phyloP scores from a whole-genome alignment of 345 rosid genomes.

The Rhodamnia argentea region DNA sequence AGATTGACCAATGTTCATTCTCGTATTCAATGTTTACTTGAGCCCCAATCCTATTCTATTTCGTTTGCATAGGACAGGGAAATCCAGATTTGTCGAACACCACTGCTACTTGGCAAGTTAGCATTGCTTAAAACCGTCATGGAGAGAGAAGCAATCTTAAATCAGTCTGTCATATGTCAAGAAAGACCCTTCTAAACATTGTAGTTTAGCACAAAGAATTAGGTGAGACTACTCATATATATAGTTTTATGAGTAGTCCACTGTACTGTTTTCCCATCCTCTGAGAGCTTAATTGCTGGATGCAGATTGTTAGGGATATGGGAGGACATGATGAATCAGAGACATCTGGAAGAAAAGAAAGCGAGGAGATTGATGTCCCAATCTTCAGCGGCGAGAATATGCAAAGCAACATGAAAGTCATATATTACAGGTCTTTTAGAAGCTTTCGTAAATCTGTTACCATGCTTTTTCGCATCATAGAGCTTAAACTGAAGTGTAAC shows the following conservation, averaged over 20 bases:
- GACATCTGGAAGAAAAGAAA: slow-evolving; percentile 54
- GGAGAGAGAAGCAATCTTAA: neutral
- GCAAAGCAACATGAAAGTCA: slow-evolving; percentile 84
- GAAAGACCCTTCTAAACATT: neutral
- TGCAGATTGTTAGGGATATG: slow-evolving; percentile 20
- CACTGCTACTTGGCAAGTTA: neutral
- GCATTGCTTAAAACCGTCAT: neutral
- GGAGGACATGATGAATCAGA: slow-evolving; percentile 38
- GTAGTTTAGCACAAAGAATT: neutral
- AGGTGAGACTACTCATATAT: neutral
- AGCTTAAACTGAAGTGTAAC: neutral
- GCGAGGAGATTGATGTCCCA: slow-evolving; percentile 49
- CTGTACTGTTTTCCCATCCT: neutral
- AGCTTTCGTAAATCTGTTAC: neutral
- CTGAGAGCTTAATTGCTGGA: neutral
- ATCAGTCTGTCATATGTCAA: neutral
- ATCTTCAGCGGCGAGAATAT: slow-evolving; percentile 68
- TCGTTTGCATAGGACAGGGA: neutral
- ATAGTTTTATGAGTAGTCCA: neutral
- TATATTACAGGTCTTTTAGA: slow-evolving; percentile 71
- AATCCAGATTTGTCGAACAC: neutral
- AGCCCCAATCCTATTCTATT: neutral
- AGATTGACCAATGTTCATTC: neutral
- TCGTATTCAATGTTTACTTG: neutral
- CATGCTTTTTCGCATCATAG: neutral